A percentile compares a stretch with the other conserved stretches of the same genome.
Evolutionary conservation across 306 rosid species (phyloP).

Genomic region (Vigna mungo): DNA sequence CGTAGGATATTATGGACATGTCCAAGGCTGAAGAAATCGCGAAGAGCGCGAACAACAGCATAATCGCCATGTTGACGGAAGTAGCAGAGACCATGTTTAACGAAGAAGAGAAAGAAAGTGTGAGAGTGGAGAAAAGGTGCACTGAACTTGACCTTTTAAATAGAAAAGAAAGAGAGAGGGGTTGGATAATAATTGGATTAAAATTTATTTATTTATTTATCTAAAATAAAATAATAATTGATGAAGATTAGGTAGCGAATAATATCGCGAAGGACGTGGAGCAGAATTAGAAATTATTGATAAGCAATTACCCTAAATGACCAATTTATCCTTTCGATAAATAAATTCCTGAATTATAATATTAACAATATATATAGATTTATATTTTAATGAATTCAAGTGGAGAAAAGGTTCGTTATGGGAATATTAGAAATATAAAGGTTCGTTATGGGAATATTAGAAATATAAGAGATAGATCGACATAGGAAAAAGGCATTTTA

Average conservation of each 20-base stretch:
- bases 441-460: neutral
- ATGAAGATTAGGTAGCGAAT: constrained; percentile 34
- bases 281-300: neutral
- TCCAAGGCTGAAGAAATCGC: constrained; percentile 65
- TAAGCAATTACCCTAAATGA: too few species aligned
- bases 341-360: too few species aligned
- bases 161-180: neutral
- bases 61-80: constrained; percentile 41
- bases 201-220: too few species aligned
- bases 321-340: too few species aligned
- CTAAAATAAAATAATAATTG: neutral
- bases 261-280: neutral
- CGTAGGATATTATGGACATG: constrained; percentile 77
- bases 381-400: neutral
- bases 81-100: constrained; percentile 55
- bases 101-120: neutral
- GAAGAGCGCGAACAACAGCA: constrained; percentile 47
- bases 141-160: constrained; percentile 55
- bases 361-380: neutral
- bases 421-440: too few species aligned
- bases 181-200: too few species aligned
- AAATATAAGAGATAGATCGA: too few species aligned
- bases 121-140: constrained; percentile 21
- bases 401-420: neutral
- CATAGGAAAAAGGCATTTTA: too few species aligned